Percentiles rank a stretch among this genome's conserved stretches.
Evolutionary conservation across 169 alveolate species (phyloP).

Genomic region (Perkinsus olseni): DNA sequence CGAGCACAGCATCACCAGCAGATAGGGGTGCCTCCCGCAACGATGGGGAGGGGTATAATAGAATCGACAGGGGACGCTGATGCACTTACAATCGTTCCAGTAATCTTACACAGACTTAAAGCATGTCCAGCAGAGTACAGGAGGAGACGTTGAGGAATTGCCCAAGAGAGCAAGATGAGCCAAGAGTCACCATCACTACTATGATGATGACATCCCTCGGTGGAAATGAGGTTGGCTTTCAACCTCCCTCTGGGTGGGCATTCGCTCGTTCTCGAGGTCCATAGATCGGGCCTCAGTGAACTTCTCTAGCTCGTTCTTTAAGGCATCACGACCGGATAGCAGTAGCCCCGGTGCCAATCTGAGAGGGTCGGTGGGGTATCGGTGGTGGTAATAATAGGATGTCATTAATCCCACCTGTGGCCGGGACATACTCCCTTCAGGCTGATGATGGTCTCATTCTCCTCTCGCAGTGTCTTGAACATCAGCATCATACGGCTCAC

Average conservation of each 20-base stretch:
- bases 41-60: too few relatives aligned
- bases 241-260: conserved; percentile 16
- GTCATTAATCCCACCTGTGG: conserved; percentile 44
- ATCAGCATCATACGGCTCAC: conserved; percentile 25
- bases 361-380: background rate
- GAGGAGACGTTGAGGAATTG: too few relatives aligned
- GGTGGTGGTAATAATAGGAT: background rate
- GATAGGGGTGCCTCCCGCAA: too few relatives aligned
- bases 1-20: too few relatives aligned
- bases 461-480: conserved; percentile 59
- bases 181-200: background rate
- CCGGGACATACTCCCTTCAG: conserved; percentile 90
- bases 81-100: too few relatives aligned
- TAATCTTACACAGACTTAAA: too few relatives aligned
- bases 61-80: too few relatives aligned
- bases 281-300: conserved; percentile 18
- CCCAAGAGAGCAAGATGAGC: background rate
- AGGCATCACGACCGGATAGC: conserved; percentile 75
- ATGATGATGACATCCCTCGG: background rate
- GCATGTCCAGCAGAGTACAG: too few relatives aligned
- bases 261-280: conserved; percentile 21
- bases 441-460: conserved; percentile 73
- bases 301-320: conserved; percentile 44
- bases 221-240: background rate
- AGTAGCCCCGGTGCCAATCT: conserved; percentile 81